Evolutionary conservation across 345 rosid species (phyloP), one percentile per base, ranked within the genome.

Genomic region (Salix brachista): DNA sequence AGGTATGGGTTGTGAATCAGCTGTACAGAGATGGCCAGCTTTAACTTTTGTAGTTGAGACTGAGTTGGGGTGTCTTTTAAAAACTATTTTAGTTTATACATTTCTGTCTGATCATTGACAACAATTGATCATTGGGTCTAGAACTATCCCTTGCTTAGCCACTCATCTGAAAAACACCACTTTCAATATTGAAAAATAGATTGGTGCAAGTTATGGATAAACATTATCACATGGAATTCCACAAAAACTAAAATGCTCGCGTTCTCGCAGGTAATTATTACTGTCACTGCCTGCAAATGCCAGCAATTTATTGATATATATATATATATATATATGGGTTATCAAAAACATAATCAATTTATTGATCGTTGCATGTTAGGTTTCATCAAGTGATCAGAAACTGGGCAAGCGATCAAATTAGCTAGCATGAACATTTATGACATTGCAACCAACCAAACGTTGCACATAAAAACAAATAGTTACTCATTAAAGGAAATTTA

Each of bases 401-500:
- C 58, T 18, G 58, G 58, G 28, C 62, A 9, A n/a, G 62, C 62
- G 23, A 1, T 21, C 26, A 8, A 11, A n/a, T 23, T 10, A 58
- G 62, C 28, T 23, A 58, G 28, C 14, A n/a, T 58, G 62, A 58
- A 23, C 62, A 58, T 8, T 19, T 58, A 58, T 1, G 62, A 11
- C 62, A 11, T 17, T 5, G 70, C 12, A 8, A 19, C 50, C 0
- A 8, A 32, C 37, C 0, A 7, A 58, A 32, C 5, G 36, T 7
- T 37, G 68, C 6, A 21, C 2, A 32, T 9, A 32, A 6, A 65
- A 41, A 32, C 9, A 44, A 18, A 26, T 5, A 0, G 5, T 36
- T 36, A 44, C 18, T 32, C n/a, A 41, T 16, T 21, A 16, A 56
- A 70, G 71, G 30, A 30, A 68, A 84, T 72, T 79, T 79, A 83